Base-by-base conservation (phyloP, 1,284 basidiomycete genomes). In the Bondarzewia mesenterica region DNA sequence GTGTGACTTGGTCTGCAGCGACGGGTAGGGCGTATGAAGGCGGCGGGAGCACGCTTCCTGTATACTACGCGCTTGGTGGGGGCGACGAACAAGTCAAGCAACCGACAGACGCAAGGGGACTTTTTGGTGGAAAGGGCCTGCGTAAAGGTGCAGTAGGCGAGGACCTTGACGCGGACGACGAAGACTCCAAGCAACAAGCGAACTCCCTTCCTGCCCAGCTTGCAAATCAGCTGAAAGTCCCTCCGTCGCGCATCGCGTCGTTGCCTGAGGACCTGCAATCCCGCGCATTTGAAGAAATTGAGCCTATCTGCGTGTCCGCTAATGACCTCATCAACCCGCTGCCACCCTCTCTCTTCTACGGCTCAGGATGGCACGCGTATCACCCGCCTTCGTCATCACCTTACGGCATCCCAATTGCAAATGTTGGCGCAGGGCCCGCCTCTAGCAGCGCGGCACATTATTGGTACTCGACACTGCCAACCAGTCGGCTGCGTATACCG, bases 271-370 rank as follows among this genome's bases (percentile, higher is more conserved):
- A 77, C 54, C 49, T 64, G 55, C 73, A 59, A 46, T 59, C 58
- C 7, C 63, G 74, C 2, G 64, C 72, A n/a, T 93, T 87, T 63
- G 78, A 89, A 59, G 93, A 96, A 65, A 79, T 93, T 46, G 75
- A 79, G 46, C 93, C 94, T 12, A 92, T 77, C 70, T 97, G 94
- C 65, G 91, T 89, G 0, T 85, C 83, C 16, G 93, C 93, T 20
- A 94, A 95, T 64, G 93, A 97, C 64, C 73, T 97, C 39, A 89
- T 96, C 63, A 95, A 95, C 69, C 94, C 93, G 2, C 73, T 97
- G 1, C 93, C 93, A 10, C 80, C 85, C 0, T 88, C 85, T 21
- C 70, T 94, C 53, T 96, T 97, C 69, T 86, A 84, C 52, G 93
- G 92, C 25, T 85, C 85, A 0, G 94, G 93, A 3, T 97, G 93